These are phyloP conservation scores for Aureobasidium sp. DNA, from an alignment of 2,329 filamentous ascomycete species.

Conservation along the genomic window DNA sequence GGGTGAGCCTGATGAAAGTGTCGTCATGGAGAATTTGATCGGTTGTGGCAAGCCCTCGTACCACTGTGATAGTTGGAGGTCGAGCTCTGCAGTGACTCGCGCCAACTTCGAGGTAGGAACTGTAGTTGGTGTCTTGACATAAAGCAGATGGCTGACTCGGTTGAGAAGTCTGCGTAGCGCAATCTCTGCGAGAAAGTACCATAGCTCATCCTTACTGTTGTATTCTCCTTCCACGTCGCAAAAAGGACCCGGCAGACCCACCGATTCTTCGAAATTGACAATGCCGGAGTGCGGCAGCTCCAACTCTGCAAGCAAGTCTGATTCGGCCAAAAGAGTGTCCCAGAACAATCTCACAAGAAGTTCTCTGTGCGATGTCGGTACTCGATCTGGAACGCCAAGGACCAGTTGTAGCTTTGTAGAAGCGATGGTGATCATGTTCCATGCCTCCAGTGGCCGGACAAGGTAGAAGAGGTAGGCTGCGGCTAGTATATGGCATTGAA, in stretches of 20 bases:
- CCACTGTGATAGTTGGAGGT: conserved; percentile 77
- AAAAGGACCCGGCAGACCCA: conserved; percentile 69
- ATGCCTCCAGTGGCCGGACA: conserved; percentile 72
- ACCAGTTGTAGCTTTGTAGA: conserved; percentile 75
- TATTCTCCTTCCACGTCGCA: conserved; percentile 57
- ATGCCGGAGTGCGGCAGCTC: conserved; percentile 77
- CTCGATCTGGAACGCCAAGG: conserved; percentile 61
- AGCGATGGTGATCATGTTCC: conserved; percentile 69
- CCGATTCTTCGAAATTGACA: conserved; percentile 71
- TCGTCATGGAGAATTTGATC: conserved; percentile 67
- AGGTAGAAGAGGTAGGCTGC: conserved; percentile 78
- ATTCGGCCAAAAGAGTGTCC: conserved; percentile 75
- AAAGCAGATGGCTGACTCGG: conserved; percentile 24
- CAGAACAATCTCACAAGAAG: conserved; percentile 72
- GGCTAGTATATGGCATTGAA: conserved; percentile 71
- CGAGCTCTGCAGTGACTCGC: conserved; percentile 69
- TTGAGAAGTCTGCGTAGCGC: conserved; percentile 62
- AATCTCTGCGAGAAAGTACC: conserved; percentile 81
- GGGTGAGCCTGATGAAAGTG: conserved; percentile 58
- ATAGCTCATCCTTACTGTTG: conserved; percentile 66
- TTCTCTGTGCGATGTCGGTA: conserved; percentile 62
- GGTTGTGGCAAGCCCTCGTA: conserved; percentile 68
- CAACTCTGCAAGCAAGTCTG: conserved; percentile 66
- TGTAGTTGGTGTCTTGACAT: conserved; percentile 17
- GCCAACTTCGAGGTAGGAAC: conserved; percentile 66